Evolutionary conservation across 2,329 filamentous ascomycete genomes (phyloP).

Genomic region (Emericellopsis atlantica): DNA sequence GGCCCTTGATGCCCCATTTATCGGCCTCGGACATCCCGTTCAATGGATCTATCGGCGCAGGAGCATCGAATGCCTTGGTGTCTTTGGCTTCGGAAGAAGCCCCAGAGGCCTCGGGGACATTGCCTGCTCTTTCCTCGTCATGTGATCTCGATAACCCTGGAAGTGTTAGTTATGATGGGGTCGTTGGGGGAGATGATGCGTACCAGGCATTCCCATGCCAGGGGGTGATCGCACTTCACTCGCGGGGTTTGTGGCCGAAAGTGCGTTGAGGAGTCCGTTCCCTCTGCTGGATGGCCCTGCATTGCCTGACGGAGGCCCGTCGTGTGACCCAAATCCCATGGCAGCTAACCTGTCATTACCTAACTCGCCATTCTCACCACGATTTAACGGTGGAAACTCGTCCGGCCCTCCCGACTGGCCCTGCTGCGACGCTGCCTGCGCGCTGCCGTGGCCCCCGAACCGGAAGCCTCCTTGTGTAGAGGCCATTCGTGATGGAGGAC

Average conservation of each 20-base stretch:
- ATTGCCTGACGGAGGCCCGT: slow-evolving; percentile 16
- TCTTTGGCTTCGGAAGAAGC: slow-evolving; percentile 26
- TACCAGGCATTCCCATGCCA: slow-evolving; percentile 24
- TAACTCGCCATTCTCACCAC: slow-evolving; percentile 44
- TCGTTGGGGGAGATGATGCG: background rate
- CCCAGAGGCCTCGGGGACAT: slow-evolving; percentile 12
- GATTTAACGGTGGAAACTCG: slow-evolving; percentile 50
- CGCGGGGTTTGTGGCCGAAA: slow-evolving; percentile 45
- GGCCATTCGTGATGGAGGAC: slow-evolving; percentile 23
- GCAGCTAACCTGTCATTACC: slow-evolving; percentile 45
- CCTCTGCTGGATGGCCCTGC: slow-evolving; percentile 26
- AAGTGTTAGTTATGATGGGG: background rate
- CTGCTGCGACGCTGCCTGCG: slow-evolving; percentile 24
- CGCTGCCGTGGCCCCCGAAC: slow-evolving; percentile 35
- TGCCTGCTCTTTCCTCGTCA: slow-evolving; percentile 22
- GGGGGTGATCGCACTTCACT: slow-evolving; percentile 36
- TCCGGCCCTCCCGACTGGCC: slow-evolving; percentile 36
- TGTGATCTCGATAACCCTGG: slow-evolving; percentile 21
- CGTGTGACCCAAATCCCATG: slow-evolving; percentile 38
- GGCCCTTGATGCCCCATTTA: slow-evolving; percentile 52
- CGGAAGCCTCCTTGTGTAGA: slow-evolving; percentile 36
- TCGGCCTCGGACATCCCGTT: slow-evolving; percentile 49
- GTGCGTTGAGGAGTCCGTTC: slow-evolving; percentile 50
- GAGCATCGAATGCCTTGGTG: slow-evolving; percentile 22
- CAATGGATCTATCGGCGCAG: slow-evolving; percentile 42